Evolutionary conservation across 202 grass and related monocot species (phyloP), one percentile per base, ranked within the genome.

Genomic region (Panicum hallii): DNA sequence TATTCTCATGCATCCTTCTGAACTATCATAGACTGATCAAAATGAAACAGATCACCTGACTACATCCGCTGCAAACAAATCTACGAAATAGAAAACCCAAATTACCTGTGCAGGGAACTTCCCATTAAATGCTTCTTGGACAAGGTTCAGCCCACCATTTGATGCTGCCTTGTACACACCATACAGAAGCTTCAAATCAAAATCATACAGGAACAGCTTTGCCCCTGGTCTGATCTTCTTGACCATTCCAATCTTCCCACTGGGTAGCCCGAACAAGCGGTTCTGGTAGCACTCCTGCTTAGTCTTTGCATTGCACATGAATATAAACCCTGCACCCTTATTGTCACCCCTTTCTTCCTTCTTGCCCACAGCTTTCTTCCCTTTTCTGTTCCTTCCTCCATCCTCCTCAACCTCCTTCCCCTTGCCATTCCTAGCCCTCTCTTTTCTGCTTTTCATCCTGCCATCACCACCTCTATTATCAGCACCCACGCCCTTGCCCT

Each of bases 141-240:
- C 93, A 67, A 99, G 88, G 84, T 94, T 81, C 85, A 93, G 20
- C 74, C 87, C 85, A 12, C 93, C 97, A 5, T 83, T 85, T 50
- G 88, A 84, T 28, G 47, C 43, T 3, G 97, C 93, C 77, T 74
- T 92, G 79, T 97, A 99, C 28, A 97, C 86, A 14, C 97, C 97
- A 23, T 99, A 99, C 12, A 99, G 64, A 70, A 99, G 87, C 88
- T 88, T 99, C 90, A 97, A 86, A 72, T 97, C 97, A 88, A 94
- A 99, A 93, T 99, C 97, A 89, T 97, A 99, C 20, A 99, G 89
- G 75, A 97, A 99, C 7, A 99, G 74, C 84, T 71, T 97, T 6
- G 83, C 54, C 30, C 93, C 97, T 13, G 88, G 79, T 74, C 83
- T 86, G 48, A 99, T 94, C 82, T 90, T 99, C 83, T 90, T 84